Base-by-base conservation (phyloP, 768 basidiomycete genomes). In the Pulveroboletus sp. region DNA sequence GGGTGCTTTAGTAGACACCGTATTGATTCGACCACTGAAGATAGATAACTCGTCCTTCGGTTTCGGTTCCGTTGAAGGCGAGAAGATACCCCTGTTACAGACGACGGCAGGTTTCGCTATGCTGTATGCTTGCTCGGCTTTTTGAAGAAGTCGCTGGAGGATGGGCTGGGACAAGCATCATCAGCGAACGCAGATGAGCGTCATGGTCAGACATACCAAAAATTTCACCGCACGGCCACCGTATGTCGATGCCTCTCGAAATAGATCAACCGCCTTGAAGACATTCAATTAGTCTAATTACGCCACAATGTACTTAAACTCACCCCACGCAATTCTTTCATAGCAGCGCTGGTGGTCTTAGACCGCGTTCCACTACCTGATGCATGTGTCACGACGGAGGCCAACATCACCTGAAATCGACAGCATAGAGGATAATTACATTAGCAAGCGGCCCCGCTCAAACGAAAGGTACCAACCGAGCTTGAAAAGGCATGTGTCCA, bases 401-500 rank as follows among this genome's bases (percentile, higher is more conserved):
- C 79, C 36, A 89, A 62, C 80, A 90, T 84, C 26, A 89, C 81
- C 87, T 89, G 30, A 55, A 7, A 50, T 32, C 33, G 14, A 17
- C 49, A 15, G 13, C 5, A 36, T 46, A 28, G 54, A 39, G 44
- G 31, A 50, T 37, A 30, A 43, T 4, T 14, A 11, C 24, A 43
- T 53, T 30, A 49, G 26, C 11, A n/a, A 39, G 8, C 28, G n/a
- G 15, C 31, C 39, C 6, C 32, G 15, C 42, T 42, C 36, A 39
- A 9, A 51, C 30, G 27, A 9, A 55, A 24, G 47, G 35, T 18
- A 64, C 78, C 46, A 56, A 84, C 83, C 53, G 82, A 68, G 18
- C 82, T 78, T 17, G 82, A 83, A 60, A 86, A 86, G 6, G 77
- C 79, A 61, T 86, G 83, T 1, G 83, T 84, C 85, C 85, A 86